Evolutionary conservation across 352 stramenopile species (phyloP).

Genomic region (Pythium folliculosum): DNA sequence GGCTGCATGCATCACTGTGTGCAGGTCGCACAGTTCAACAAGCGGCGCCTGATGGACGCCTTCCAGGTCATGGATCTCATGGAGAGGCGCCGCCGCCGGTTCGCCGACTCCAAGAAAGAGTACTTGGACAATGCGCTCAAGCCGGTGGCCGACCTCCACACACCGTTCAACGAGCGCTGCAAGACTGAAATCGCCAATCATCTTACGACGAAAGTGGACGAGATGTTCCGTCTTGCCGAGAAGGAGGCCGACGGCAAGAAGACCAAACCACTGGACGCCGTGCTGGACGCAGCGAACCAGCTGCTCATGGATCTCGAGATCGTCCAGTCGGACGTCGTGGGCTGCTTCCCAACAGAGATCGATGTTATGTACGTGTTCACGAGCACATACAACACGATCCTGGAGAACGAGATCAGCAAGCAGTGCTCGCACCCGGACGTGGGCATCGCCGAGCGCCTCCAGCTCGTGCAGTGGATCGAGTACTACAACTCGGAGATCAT

Average conservation of each 20-base stretch:
- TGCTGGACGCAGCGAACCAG: slow-evolving; percentile 70
- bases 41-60: slow-evolving; percentile 59
- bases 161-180: slow-evolving; percentile 51
- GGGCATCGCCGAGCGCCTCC: slow-evolving; percentile 69
- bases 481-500: slow-evolving; percentile 88
- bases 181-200: slow-evolving; percentile 63
- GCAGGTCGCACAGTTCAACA: slow-evolving; percentile 78
- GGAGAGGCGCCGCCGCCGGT: slow-evolving; percentile 58
- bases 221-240: slow-evolving; percentile 67
- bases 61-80: slow-evolving; percentile 82
- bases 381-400: slow-evolving; percentile 69
- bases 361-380: slow-evolving; percentile 81
- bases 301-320: slow-evolving; percentile 80
- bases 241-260: slow-evolving; percentile 48
- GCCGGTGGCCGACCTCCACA: slow-evolving; percentile 45
- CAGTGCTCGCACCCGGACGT: slow-evolving; percentile 63
- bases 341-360: slow-evolving; percentile 75
- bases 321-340: slow-evolving; percentile 69
- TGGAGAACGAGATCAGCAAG: slow-evolving; percentile 69
- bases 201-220: slow-evolving; percentile 51
- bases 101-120: slow-evolving; percentile 55
- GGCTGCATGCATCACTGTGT: slow-evolving; percentile 83
- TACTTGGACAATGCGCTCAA: slow-evolving; percentile 74
- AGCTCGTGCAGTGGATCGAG: slow-evolving; percentile 88
- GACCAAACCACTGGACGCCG: slow-evolving; percentile 57